A percentile compares a stretch with the other conserved stretches of the same genome.
Conservation (phyloP, 2,329 filamentous ascomycete species). For the Fonsecaea pedrosoi region DNA sequence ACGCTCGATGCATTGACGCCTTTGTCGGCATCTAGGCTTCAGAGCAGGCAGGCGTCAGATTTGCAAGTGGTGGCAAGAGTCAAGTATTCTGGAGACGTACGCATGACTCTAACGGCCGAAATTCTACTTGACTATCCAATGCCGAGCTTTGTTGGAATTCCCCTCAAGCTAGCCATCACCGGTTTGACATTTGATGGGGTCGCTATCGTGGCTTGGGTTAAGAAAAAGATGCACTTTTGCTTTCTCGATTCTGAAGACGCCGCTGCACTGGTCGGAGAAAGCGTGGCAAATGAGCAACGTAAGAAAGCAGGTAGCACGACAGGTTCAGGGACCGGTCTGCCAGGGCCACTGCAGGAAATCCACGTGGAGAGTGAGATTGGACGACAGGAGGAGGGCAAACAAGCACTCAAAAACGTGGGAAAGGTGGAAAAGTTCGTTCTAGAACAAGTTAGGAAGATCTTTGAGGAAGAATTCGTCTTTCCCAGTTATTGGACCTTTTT, state of each 20-base stretch:
- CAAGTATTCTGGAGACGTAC: slow-evolving; percentile 84
- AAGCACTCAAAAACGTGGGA: slow-evolving; percentile 96
- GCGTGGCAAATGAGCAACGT: slow-evolving; percentile 41
- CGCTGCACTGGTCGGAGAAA: slow-evolving; percentile 69
- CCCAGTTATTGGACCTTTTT: slow-evolving; percentile 98
- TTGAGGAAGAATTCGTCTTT: slow-evolving; percentile 98
- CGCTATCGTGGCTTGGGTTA: slow-evolving; percentile 88
- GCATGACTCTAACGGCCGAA: slow-evolving; percentile 88
- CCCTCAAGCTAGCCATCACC: slow-evolving; percentile 91
- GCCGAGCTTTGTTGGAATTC: slow-evolving; percentile 96
- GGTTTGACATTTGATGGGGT: slow-evolving; percentile 95
- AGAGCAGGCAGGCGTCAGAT: slow-evolving; percentile 81
- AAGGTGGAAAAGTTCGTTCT: slow-evolving; percentile 98
- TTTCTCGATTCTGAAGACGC: slow-evolving; percentile 94
- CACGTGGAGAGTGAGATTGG: slow-evolving; percentile 98
- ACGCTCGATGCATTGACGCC: slow-evolving; percentile 35
- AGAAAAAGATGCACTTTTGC: slow-evolving; percentile 88
- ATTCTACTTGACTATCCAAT: slow-evolving; percentile 97
- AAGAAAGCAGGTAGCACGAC: slow-evolving; percentile 35
- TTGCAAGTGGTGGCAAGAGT: slow-evolving; percentile 92
- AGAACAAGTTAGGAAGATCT: slow-evolving; percentile 94
- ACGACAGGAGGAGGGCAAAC: slow-evolving; percentile 85
- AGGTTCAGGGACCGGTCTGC: slow-evolving; percentile 49
- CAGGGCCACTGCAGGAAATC: slow-evolving; percentile 87
- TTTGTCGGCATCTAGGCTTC: slow-evolving; percentile 60